Evolutionary conservation across 2,329 filamentous ascomycete genomes (phyloP).

Genomic region (Coleophoma eucalyptorum): DNA sequence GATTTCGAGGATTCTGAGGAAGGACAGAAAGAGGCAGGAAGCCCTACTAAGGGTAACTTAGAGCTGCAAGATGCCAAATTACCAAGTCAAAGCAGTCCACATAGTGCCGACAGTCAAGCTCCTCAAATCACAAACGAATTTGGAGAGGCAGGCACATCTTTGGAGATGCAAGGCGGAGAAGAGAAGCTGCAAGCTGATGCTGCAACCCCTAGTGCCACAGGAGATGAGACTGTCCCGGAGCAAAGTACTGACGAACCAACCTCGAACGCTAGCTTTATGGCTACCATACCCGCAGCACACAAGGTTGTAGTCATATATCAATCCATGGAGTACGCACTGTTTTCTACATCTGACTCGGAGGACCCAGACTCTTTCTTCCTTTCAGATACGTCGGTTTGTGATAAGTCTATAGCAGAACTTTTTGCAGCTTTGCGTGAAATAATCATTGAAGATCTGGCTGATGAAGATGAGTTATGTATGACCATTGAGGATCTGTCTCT

Average conservation of each 20-base stretch:
- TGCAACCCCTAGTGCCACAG: no score
- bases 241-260: no score
- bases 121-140: no score
- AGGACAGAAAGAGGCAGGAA: no score
- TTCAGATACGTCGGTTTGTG: constrained; percentile 49
- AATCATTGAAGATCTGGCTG: constrained; percentile 48
- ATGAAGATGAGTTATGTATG: constrained; percentile 54
- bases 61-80: no score
- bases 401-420: constrained; percentile 48
- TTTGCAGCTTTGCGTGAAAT: constrained; percentile 51
- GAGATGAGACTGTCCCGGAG: no score
- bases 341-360: constrained; percentile 49
- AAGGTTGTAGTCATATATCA: constrained; percentile 49
- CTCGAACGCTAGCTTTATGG: neutral
- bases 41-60: no score
- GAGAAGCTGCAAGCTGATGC: no score
- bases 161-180: no score
- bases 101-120: no score
- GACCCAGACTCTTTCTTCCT: constrained; percentile 52
- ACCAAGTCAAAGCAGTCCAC: no score
- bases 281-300: neutral
- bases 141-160: no score
- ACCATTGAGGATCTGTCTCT: constrained; percentile 51
- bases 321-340: constrained; percentile 51
- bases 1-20: neutral